Percentiles rank a stretch among this genome's conserved stretches.
Conservation (phyloP, 805 yeast genomes). For the Candida ascalaphidarum region DNA sequence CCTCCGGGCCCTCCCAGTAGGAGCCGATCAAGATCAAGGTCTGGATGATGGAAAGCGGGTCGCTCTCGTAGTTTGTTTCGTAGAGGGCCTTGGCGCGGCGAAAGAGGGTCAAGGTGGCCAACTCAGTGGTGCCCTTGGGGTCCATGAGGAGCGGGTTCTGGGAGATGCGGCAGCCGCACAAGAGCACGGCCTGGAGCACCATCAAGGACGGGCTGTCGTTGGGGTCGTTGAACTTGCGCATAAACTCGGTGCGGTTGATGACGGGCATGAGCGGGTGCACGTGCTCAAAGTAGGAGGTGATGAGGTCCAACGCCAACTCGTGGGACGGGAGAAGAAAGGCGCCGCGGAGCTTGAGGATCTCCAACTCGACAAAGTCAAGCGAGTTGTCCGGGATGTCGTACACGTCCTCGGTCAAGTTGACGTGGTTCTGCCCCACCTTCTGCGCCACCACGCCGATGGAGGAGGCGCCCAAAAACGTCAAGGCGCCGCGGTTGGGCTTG, state of each 20-base stretch:
- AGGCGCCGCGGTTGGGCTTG: slow-evolving; percentile 9
- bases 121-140: slow-evolving; percentile 41
- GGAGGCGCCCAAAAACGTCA: slow-evolving; percentile 47
- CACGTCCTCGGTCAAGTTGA: slow-evolving; percentile 33
- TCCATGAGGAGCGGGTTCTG: slow-evolving; percentile 44
- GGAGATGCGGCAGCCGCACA: slow-evolving; percentile 61
- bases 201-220: slow-evolving; percentile 55
- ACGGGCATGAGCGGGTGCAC: slow-evolving; percentile 68
- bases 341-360: slow-evolving; percentile 54
- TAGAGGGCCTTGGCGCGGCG: slow-evolving; percentile 68
- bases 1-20: slow-evolving; percentile 70
- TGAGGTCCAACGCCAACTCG: slow-evolving; percentile 49
- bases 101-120: slow-evolving; percentile 46
- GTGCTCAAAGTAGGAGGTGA: slow-evolving; percentile 52
- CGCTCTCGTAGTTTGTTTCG: slow-evolving; percentile 62
- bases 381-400: slow-evolving; percentile 24
- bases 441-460: slow-evolving; percentile 41
- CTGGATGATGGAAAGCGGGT: slow-evolving; percentile 54
- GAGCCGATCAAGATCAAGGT: slow-evolving; percentile 54
- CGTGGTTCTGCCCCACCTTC: slow-evolving; percentile 39
- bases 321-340: slow-evolving; percentile 62
- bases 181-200: slow-evolving; percentile 56
- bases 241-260: slow-evolving; percentile 52
- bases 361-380: slow-evolving; percentile 54
- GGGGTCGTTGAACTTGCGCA: slow-evolving; percentile 47